Conservation (phyloP, 139 green algal genomes). For the Picochlorum sp. region DNA sequence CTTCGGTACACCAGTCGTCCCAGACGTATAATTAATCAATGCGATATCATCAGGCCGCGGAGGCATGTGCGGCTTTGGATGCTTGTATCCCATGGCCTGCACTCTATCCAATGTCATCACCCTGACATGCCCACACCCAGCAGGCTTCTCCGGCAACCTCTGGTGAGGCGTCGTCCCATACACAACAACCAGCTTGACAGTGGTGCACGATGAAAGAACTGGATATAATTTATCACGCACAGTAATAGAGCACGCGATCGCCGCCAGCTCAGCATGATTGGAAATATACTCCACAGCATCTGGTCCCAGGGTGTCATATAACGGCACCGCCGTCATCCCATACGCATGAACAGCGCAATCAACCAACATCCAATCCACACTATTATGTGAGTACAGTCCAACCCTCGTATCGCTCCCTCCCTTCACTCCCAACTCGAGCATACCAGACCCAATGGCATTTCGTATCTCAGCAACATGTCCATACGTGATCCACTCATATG, state of each 20-base stretch:
- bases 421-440: slow-evolving; percentile 74
- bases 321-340: slow-evolving; percentile 77
- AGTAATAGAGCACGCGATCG: slow-evolving; percentile 59
- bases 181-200: slow-evolving; percentile 42
- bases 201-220: slow-evolving; percentile 57
- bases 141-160: slow-evolving; percentile 42
- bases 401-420: slow-evolving; percentile 42
- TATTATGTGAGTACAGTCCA: slow-evolving; percentile 80
- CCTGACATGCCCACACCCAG: slow-evolving; percentile 14
- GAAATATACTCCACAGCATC: slow-evolving; percentile 92
- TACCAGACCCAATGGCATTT: slow-evolving; percentile 76
- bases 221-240: slow-evolving; percentile 67
- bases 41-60: slow-evolving; percentile 64
- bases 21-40: slow-evolving; percentile 94
- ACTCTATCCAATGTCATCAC: slow-evolving; percentile 58
- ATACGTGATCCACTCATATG: slow-evolving; percentile 62
- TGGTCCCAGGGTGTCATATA: slow-evolving; percentile 95
- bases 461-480: slow-evolving; percentile 52
- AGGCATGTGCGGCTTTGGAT: slow-evolving; percentile 70
- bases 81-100: slow-evolving; percentile 46
- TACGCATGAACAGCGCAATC: slow-evolving; percentile 82
- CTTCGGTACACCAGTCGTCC: slow-evolving; percentile 82
- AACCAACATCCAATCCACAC: slow-evolving; percentile 79
- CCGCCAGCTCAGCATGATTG: slow-evolving; percentile 83
- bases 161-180: slow-evolving; percentile 24